Evolutionary conservation across 768 basidiomycete genomes (phyloP).

Genomic region (Pulveroboletus sp.): DNA sequence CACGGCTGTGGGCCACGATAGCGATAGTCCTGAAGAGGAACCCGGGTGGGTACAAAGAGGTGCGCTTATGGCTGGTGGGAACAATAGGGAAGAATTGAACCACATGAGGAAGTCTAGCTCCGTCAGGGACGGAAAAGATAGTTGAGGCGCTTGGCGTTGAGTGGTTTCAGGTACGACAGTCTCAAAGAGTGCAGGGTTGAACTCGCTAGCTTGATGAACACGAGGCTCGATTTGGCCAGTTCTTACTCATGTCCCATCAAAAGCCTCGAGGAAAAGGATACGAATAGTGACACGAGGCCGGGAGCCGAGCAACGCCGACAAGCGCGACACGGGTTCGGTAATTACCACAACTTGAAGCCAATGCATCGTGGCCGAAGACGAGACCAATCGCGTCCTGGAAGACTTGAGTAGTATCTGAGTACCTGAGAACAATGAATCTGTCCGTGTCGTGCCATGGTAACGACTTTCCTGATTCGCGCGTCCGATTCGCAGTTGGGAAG

Average conservation of each 20-base stretch:
- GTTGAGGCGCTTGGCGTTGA: conserved; percentile 5
- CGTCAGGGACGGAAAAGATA: not conserved
- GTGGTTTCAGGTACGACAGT: too few relatives aligned
- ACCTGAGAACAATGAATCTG: too few relatives aligned
- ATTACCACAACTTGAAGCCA: too few relatives aligned
- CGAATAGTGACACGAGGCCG: conserved; percentile 24
- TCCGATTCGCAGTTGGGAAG: not conserved
- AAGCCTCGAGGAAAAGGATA: conserved; percentile 18
- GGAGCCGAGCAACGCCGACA: not conserved
- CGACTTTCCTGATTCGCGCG: conserved; percentile 13
- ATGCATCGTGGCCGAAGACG: too few relatives aligned
- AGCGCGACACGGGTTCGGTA: too few relatives aligned
- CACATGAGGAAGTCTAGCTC: not conserved
- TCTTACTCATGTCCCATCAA: not conserved
- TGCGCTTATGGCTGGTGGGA: not conserved
- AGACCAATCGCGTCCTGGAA: too few relatives aligned
- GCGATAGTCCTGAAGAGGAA: not conserved
- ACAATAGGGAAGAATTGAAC: not conserved
- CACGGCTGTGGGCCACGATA: not conserved
- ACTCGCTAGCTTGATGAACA: too few relatives aligned
- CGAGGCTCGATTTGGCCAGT: too few relatives aligned
- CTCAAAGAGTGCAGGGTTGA: too few relatives aligned
- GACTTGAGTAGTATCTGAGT: too few relatives aligned
- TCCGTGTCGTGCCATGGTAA: conserved; percentile 9
- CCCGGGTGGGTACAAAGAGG: not conserved